phyloP scores from a whole-genome alignment of 2,329 filamentous ascomycete genomes.

The Orbilia oligospora region DNA sequence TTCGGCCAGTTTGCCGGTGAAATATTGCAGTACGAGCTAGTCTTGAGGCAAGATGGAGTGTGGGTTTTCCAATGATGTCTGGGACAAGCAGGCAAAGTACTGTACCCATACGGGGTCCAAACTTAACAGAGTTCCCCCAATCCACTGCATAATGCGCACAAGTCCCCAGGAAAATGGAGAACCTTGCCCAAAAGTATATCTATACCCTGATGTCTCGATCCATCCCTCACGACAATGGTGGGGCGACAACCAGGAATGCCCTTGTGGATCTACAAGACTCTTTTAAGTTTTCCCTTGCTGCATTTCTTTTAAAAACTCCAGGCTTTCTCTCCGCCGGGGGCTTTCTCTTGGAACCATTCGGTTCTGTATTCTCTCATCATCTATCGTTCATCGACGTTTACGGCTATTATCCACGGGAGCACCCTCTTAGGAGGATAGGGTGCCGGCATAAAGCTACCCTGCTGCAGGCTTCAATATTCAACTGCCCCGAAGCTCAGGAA shows the following conservation, averaged over 20 bases:
- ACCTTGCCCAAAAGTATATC: slow-evolving; percentile 60
- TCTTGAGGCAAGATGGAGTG: slow-evolving; percentile 1
- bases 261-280: slow-evolving; percentile 54
- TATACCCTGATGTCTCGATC: slow-evolving; percentile 55
- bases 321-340: slow-evolving; percentile 47
- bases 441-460: slow-evolving; percentile 24
- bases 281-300: slow-evolving; percentile 53
- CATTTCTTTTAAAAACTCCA: slow-evolving; percentile 44
- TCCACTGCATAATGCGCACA: slow-evolving; percentile 17
- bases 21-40: slow-evolving; percentile 34
- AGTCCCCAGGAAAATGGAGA: slow-evolving; percentile 35
- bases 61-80: slow-evolving; percentile 17
- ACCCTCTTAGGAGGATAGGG: slow-evolving; percentile 39
- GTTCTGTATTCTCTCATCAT: slow-evolving; percentile 23
- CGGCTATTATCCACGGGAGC: slow-evolving; percentile 18
- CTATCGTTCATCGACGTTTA: slow-evolving; percentile 20
- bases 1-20: slow-evolving; percentile 42
- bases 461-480: slow-evolving; percentile 28
- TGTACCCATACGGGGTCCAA: slow-evolving; percentile 29
- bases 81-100: slow-evolving; percentile 30
- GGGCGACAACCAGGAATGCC: slow-evolving; percentile 45
- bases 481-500: slow-evolving; percentile 1
- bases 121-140: slow-evolving; percentile 26
- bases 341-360: slow-evolving; percentile 29
- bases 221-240: slow-evolving; percentile 39